Percentiles rank a stretch among this genome's conserved stretches.
phyloP scores from a whole-genome alignment of 306 rosid genomes.

The Boehmeria nivea region DNA sequence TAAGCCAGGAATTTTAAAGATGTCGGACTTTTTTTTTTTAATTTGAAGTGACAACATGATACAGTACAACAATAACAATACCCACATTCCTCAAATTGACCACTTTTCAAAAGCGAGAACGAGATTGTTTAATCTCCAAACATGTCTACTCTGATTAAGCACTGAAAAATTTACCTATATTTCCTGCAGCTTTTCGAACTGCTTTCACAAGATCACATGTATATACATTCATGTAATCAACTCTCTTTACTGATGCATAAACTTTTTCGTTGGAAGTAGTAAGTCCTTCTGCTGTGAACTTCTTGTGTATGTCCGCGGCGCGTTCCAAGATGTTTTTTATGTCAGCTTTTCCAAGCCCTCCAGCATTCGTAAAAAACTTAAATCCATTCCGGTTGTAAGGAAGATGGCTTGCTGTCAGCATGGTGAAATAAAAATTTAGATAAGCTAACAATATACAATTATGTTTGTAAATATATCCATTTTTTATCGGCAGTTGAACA shows the following conservation, averaged over 20 bases:
- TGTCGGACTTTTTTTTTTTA: not conserved
- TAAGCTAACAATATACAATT: not conserved
- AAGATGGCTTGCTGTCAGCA: constrained; percentile 87
- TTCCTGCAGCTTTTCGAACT: constrained; percentile 84
- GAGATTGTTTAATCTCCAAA: constrained; percentile 14
- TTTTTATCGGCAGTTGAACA: too few relatives aligned
- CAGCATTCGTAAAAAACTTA: constrained; percentile 79
- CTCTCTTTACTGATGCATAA: constrained; percentile 44
- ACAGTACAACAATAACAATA: not conserved
- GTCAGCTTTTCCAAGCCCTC: constrained; percentile 95
- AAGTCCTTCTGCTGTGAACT: constrained; percentile 54
- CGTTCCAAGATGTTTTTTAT: constrained; percentile 80
- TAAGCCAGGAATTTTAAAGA: not conserved
- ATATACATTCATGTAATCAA: constrained; percentile 75
- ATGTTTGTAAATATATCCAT: not conserved
- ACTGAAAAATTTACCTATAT: constrained; percentile 49
- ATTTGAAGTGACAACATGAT: too few relatives aligned
- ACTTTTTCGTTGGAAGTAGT: constrained; percentile 43
- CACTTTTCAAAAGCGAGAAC: constrained; percentile 9
- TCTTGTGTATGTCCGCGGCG: constrained; percentile 66
- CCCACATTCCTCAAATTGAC: constrained; percentile 7
- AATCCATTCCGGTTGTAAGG: constrained; percentile 96
- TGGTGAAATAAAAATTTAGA: not conserved
- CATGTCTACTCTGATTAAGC: constrained; percentile 17
- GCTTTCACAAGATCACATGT: constrained; percentile 85